These are phyloP conservation scores for Malassezia pachydermatis DNA, from an alignment of 1,284 basidiomycete genomes.

Conservation along the genomic window DNA sequence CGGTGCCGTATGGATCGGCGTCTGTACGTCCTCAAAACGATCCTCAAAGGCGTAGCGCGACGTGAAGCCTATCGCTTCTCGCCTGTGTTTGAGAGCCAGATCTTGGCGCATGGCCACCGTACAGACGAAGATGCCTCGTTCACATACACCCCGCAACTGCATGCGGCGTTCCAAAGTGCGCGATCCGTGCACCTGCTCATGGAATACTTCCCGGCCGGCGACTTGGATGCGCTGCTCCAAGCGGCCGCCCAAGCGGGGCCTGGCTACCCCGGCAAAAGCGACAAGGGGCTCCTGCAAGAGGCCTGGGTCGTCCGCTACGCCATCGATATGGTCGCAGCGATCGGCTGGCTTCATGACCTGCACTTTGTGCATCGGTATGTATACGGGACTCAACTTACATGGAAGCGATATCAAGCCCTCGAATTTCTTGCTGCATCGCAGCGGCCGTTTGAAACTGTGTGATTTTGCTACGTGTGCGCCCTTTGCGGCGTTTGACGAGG, in stretches of 20 bases:
- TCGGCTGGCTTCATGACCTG: conserved; percentile 38
- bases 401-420: conserved; percentile 46
- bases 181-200: conserved; percentile 43
- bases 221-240: conserved; percentile 40
- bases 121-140: neutral
- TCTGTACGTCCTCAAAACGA: conserved; percentile 44
- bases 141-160: conserved; percentile 29
- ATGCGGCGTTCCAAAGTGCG: conserved; percentile 39
- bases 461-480: conserved; percentile 46
- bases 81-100: conserved; percentile 33
- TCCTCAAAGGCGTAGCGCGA: conserved; percentile 38
- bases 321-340: conserved; percentile 41
- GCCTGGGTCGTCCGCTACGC: conserved; percentile 35
- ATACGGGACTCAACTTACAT: conserved; percentile 14
- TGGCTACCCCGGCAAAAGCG: conserved; percentile 28
- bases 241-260: conserved; percentile 27
- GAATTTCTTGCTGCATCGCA: conserved; percentile 40
- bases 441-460: conserved; percentile 44
- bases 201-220: conserved; percentile 44
- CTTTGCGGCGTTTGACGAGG: conserved; percentile 27
- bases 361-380: conserved; percentile 40
- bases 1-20: conserved; percentile 36
- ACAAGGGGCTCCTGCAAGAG: conserved; percentile 29
- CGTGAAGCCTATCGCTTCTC: conserved; percentile 34
- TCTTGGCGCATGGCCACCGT: conserved; percentile 21